Evolutionary conservation across 169 alveolate species (phyloP).

Genomic region (Hepatocystis sp.): DNA sequence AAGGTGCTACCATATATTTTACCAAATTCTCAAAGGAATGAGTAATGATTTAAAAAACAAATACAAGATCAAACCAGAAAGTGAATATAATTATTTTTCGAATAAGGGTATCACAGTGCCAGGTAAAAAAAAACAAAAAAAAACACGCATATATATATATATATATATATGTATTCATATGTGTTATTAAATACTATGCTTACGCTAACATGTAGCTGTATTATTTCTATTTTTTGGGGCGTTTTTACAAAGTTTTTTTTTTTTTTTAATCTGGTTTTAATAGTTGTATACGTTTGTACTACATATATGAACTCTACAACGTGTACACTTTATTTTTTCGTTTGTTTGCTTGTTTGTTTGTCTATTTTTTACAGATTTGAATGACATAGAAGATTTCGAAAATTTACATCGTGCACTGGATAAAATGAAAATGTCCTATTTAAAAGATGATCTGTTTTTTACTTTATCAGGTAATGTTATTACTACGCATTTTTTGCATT

Average conservation of each 20-base stretch:
- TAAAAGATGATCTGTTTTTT: slow-evolving; percentile 41
- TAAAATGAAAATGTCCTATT: slow-evolving; percentile 47
- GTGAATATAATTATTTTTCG: slow-evolving; percentile 40
- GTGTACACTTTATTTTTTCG: neutral
- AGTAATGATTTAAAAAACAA: slow-evolving; percentile 40
- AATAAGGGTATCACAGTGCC: slow-evolving; percentile 34
- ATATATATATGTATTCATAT: neutral
- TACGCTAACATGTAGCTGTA: no score
- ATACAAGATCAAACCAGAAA: slow-evolving; percentile 46
- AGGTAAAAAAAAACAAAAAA: slow-evolving; percentile 16
- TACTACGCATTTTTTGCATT: slow-evolving; percentile 20
- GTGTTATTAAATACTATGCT: neutral
- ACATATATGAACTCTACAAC: slow-evolving; percentile 8
- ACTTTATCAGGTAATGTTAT: slow-evolving; percentile 47
- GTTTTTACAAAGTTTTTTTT: neutral
- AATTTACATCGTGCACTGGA: slow-evolving; percentile 30
- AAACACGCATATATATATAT: neutral
- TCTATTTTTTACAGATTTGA: slow-evolving; percentile 30
- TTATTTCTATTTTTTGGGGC: neutral
- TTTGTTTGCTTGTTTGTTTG: no score
- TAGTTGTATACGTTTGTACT: neutral
- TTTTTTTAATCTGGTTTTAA: slow-evolving; percentile 4
- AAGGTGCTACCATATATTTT: slow-evolving; percentile 81
- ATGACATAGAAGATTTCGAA: slow-evolving; percentile 45
- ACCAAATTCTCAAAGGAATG: slow-evolving; percentile 77